Evolutionary conservation across 805 yeast species (phyloP), one percentile per base, ranked within the genome.

Genomic region (Nakazawaea molendinolei): DNA sequence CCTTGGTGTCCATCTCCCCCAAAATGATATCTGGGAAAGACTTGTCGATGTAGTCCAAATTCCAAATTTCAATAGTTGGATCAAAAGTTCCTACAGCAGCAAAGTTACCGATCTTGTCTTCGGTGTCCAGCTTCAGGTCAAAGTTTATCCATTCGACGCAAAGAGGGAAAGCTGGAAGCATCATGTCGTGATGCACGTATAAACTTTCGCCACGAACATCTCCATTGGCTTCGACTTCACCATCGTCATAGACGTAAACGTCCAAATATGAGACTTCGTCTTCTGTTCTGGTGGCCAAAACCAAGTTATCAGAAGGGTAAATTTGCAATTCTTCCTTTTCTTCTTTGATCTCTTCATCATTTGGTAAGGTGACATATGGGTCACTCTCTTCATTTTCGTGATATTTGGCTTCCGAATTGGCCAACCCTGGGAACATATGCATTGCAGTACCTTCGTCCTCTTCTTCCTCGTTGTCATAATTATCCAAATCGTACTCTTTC

Each of bases 61-160:
- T 87, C 97, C 97, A 92, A 43, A 92, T 73, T 62, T 92, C 98
- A 58, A 92, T 90, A 53, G 84, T 94, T 27, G 98, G 98, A 49
- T 90, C 97, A 56, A 92, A 90, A 2, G 97, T 85, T 54, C 97
- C 97, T 45, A 92, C 68, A 10, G 98, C 98, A 2, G 95, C 97
- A 60, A 86, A 87, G 60, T 87, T 92, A 8, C 95, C 96, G 21
- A 77, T 61, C 42, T 75, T 71, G 3, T 53, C 46, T 28, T 63
- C 64, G 23, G 65, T 63, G 10, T 59, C 48, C 15, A 58, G 63
- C 10, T 67, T 72, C 22, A 94, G 90, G 43, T 67, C 70, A 56
- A 71, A 83, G 57, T 86, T 83, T 44, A 92, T 58, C 97, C 97
- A 90, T 60, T 92, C 98, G 23, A 89, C 89, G 56, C 97, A 86